Base-by-base conservation (phyloP, 1,284 basidiomycete genomes). In the Polyporus tsugae region DNA sequence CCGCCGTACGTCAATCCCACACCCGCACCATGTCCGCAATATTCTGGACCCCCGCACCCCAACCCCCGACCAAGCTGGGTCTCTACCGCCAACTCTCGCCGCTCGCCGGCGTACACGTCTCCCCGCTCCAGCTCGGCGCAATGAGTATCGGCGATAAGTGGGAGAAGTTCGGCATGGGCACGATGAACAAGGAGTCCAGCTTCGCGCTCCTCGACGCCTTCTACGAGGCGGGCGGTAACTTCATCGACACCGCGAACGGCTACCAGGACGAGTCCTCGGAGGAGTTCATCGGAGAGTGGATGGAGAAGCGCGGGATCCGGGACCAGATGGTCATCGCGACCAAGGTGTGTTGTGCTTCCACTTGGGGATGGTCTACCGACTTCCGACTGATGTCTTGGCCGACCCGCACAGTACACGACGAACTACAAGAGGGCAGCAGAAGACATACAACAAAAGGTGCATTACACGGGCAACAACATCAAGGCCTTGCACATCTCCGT, bases 81-180 rank as follows among this genome's bases (percentile, higher is more conserved):
- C 69, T 66, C 13, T 72, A 75, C 64, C 75, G 75, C 58, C 66
- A 71, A 64, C 74, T 76, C 68, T 55, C 70, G 6, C 71, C 73
- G 9, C 52, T 71, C 13, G 72, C 72, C 10, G 73, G 74, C 38
- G 69, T 85, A 59, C 77, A 80, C 66, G 86, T 87, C 46, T 85
- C 84, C 6, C 85, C 85, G 0, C 75, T 87, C 15, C 79, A 78
- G 63, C 78, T 87, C n/a, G 88, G 88, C 13, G 87, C 79, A 1
- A 84, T 86, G 85, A 86, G 79, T 75, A 82, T 89, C 62, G 87
- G 78, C 68, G 80, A 86, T 69, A 80, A 83, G 63, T 86, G 87
- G 86, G 75, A 60, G 0, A 36, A 62, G 38, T 76, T 75, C 19
- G 78, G 78, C 2, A 75, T 82, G 74, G 85, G 84, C 13, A 70